phyloP scores from a whole-genome alignment of 2,329 filamentous ascomycete species.

The Gyromitra esculenta region DNA sequence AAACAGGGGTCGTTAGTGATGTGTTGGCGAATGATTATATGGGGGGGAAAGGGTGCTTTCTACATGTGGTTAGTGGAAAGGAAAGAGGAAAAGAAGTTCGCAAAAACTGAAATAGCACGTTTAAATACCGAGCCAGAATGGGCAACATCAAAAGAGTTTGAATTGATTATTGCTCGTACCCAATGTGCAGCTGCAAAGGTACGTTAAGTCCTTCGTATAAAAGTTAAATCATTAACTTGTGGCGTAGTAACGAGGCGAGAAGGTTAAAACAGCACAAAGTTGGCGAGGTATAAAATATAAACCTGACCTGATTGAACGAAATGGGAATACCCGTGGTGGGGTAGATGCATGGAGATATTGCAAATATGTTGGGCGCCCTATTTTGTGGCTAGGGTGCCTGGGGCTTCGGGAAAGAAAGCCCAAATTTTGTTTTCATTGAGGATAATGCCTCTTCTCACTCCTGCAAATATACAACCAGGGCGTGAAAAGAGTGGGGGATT shows the following conservation, averaged over 20 bases:
- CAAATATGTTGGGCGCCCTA: neutral
- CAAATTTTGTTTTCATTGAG: slow-evolving; percentile 17
- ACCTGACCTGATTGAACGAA: neutral
- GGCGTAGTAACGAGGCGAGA: neutral
- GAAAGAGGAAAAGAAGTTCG: too few species aligned
- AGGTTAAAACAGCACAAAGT: neutral
- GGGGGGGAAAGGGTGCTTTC: too few species aligned
- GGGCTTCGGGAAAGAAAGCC: neutral
- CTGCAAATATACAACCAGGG: neutral
- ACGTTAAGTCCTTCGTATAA: slow-evolving; percentile 28
- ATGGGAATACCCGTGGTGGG: neutral
- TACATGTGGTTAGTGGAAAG: too few species aligned
- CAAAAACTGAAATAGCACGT: too few species aligned
- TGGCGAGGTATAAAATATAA: neutral
- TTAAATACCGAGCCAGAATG: neutral
- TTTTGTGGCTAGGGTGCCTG: slow-evolving; percentile 16
- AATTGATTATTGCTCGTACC: neutral
- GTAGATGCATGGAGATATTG: slow-evolving; percentile 24
- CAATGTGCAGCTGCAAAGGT: neutral
- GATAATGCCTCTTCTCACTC: slow-evolving; percentile 2
- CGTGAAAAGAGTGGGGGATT: slow-evolving; percentile 13
- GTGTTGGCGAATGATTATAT: too few species aligned
- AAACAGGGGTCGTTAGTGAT: too few species aligned
- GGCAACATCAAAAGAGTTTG: neutral
- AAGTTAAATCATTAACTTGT: slow-evolving; percentile 8